Base-by-base conservation (phyloP, 768 basidiomycete genomes). In the Kwoniella bestiolae region DNA sequence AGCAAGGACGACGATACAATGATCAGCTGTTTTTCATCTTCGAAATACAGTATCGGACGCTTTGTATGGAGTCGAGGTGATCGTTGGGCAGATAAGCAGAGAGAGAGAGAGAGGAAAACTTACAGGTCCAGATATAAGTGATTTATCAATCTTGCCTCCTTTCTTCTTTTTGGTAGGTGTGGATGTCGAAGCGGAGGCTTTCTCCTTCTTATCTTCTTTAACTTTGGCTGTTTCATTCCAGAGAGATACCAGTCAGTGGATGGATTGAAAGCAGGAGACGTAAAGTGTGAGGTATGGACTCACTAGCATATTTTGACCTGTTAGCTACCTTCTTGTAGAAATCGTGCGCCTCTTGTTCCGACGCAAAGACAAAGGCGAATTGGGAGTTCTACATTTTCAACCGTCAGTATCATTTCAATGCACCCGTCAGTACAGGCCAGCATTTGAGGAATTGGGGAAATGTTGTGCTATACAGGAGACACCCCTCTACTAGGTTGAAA, bases 361-460 rank as follows among this genome's bases (percentile, higher is more conserved):
- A 88, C 2, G 90, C 86, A 73, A 96, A 97, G 31, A 94, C 91
- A 64, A 98, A 85, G 2, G 91, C 94, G 71, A 98, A 86, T 88
- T 91, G 91, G 74, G 91, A 92, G 67, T 89, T 86, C 94, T 96
- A 77, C 7, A n/a, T n/a, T n/a, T n/a, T n/a, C n/a, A n/a, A n/a
- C n/a, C n/a, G n/a, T n/a, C n/a, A n/a, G 59, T 11, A 12, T 47
- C 57, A 58, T 28, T 31, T 21, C 47, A 49, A 16, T 11, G 47
- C 11, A 49, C 7, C 0, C 16, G n/a, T 49, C 26, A 49, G 56
- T 44, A n/a, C n/a, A n/a, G n/a, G n/a, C n/a, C n/a, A n/a, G n/a
- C n/a, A n/a, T n/a, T n/a, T n/a, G n/a, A n/a, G n/a, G n/a, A n/a
- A n/a, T n/a, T n/a, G n/a, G n/a, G n/a, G n/a, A n/a, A n/a, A n/a